Percentiles rank a stretch among this genome's conserved stretches.
phyloP scores from a whole-genome alignment of 345 rosid species.

The Eucalyptus leucophloia region DNA sequence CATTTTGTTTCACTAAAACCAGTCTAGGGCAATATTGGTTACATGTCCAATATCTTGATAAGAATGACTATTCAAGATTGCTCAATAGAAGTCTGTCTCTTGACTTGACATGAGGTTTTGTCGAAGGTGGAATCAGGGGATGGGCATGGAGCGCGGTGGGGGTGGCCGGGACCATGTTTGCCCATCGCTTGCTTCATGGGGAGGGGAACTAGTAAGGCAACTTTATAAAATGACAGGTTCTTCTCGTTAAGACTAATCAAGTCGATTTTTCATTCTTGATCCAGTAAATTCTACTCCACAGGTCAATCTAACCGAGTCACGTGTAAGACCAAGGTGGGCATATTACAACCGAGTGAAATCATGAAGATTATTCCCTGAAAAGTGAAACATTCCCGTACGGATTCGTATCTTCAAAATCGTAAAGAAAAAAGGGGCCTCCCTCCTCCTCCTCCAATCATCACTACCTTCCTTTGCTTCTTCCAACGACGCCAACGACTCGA shows the following conservation, averaged over 20 bases:
- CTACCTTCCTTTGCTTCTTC: not conserved
- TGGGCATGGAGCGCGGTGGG: not conserved
- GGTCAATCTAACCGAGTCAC: not conserved
- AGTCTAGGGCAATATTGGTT: not conserved
- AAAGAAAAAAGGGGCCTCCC: not conserved
- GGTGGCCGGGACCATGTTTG: not conserved
- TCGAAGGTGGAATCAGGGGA: not conserved
- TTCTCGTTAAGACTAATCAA: not conserved
- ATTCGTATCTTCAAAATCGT: too few relatives aligned
- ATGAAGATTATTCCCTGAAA: not conserved
- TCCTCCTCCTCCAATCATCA: not conserved
- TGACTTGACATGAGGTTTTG: not conserved
- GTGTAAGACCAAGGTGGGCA: not conserved
- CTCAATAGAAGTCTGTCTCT: not conserved
- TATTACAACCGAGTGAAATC: not conserved
- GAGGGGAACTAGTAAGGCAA: not conserved
- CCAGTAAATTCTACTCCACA: not conserved
- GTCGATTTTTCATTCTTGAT: too few relatives aligned
- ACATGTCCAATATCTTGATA: not conserved
- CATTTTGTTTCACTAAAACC: too few relatives aligned
- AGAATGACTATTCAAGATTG: too few relatives aligned
- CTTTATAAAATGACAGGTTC: not conserved
- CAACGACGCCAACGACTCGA: not conserved
- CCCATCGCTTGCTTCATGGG: not conserved
- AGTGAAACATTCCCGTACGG: too few relatives aligned